Base-by-base conservation (phyloP, 805 yeast genomes). In the Wickerhamiella qilinensis region DNA sequence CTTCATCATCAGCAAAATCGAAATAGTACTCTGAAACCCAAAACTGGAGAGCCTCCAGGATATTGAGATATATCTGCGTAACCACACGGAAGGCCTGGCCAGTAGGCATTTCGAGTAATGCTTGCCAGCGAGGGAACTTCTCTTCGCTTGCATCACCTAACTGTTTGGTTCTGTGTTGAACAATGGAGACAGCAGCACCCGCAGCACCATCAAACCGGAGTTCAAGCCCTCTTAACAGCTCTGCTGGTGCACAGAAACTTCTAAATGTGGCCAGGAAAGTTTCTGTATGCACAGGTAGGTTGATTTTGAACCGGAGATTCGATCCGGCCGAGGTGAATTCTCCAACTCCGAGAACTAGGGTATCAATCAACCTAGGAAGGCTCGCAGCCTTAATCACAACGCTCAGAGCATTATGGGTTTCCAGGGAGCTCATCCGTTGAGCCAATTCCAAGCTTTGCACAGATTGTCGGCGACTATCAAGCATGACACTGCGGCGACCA, bases 51-150 rank as follows among this genome's bases (percentile, higher is more conserved):
- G 84, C 82, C 52, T 82, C 93, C 42, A 85, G 62, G 24, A 85
- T 73, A 30, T 93, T 93, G 29, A 79, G 65, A 52, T 85, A 91
- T 32, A 86, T 80, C 51, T 77, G 82, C 9, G 79, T 75, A 33
- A 82, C 75, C 39, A 73, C 67, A 33, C 42, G 32, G 9, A 35
- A 22, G 12, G 35, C 36, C 30, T 35, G 38, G 19, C 38, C 38
- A 22, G 28, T 22, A 7, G 20, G 30, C 15, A 30, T 29, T 19
- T 24, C 36, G n/a, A n/a, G 16, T 3, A 33, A 18, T 19, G 18
- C 33, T 17, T 28, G 35, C 53, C 53, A 49, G 8, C 35, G 35
- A 3, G 52, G 51, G 38, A 49, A 47, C n/a, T n/a, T n/a, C 20
- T 25, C 32, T 15, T 41, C 60, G 30, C 62, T 21, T 12, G 38